A percentile compares a stretch with the other conserved stretches of the same genome.
phyloP scores from a whole-genome alignment of 2,329 filamentous ascomycete species.

The Trichoderma guizhouense region DNA sequence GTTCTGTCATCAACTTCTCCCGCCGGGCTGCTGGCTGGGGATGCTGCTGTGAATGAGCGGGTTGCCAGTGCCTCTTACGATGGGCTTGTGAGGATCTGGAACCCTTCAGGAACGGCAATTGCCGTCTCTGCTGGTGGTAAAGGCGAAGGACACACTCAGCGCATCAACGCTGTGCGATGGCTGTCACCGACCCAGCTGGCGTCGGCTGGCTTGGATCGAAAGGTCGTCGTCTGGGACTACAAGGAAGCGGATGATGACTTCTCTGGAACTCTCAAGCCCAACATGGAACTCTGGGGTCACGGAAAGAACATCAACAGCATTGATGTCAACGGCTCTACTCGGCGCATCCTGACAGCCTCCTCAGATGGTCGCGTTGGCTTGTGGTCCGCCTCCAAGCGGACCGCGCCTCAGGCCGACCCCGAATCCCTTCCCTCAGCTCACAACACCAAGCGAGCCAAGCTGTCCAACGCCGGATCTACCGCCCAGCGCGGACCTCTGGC shows the following conservation, averaged over 20 bases:
- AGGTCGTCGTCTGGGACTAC: slow-evolving; percentile 88
- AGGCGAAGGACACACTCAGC: slow-evolving; percentile 70
- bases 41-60: slow-evolving; percentile 39
- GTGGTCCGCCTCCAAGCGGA: slow-evolving; percentile 78
- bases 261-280: slow-evolving; percentile 63
- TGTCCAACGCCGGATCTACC: slow-evolving; percentile 41
- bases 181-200: slow-evolving; percentile 74
- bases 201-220: slow-evolving; percentile 80
- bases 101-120: slow-evolving; percentile 79
- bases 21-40: slow-evolving; percentile 48
- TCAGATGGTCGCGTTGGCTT: slow-evolving; percentile 81
- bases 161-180: slow-evolving; percentile 81
- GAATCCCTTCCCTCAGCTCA: slow-evolving; percentile 65
- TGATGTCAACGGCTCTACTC: slow-evolving; percentile 68
- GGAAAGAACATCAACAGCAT: slow-evolving; percentile 70
- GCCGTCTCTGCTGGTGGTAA: slow-evolving; percentile 67
- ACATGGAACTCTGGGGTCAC: slow-evolving; percentile 82
- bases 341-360: slow-evolving; percentile 80
- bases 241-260: slow-evolving; percentile 60
- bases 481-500: slow-evolving; percentile 78
- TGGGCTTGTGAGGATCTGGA: slow-evolving; percentile 84
- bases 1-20: slow-evolving; percentile 67
- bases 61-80: slow-evolving; percentile 95
- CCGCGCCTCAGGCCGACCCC: slow-evolving; percentile 69
- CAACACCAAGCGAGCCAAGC: slow-evolving; percentile 73